Conservation (phyloP, 306 rosid species). For the Trifolium dubium region DNA sequence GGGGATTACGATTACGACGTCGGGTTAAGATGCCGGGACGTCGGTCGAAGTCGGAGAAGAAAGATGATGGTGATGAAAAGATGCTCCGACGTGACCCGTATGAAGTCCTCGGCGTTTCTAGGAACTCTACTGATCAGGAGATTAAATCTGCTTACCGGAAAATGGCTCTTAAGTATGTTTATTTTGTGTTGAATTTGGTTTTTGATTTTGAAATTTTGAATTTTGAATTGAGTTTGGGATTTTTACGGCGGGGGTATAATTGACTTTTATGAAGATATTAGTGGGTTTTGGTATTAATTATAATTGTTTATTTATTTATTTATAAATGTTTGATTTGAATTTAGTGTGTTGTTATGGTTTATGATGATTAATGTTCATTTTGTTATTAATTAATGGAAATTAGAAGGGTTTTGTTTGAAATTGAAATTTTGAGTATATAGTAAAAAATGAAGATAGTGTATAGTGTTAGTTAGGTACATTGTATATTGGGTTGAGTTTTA, state of each 20-base stretch:
- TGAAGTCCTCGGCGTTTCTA: constrained; percentile 91
- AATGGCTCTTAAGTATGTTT: constrained; percentile 94
- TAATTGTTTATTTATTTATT: background rate
- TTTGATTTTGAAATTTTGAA: background rate
- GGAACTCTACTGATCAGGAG: constrained; percentile 90
- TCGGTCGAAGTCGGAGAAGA: constrained; percentile 88
- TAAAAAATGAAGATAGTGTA: constrained; percentile 7
- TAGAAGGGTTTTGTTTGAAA: background rate
- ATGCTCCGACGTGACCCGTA: constrained; percentile 84
- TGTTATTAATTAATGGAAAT: constrained; percentile 5
- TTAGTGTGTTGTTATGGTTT: background rate
- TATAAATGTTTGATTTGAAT: background rate
- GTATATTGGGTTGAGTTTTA: constrained; percentile 5
- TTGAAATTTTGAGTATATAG: constrained; percentile 2
- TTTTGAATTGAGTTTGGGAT: background rate
- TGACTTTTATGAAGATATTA: constrained; percentile 1
- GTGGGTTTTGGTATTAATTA: background rate
- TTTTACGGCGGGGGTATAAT: constrained; percentile 6
- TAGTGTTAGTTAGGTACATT: background rate
- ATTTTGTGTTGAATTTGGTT: background rate
- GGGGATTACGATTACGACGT: background rate
- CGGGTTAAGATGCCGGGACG: constrained; percentile 69
- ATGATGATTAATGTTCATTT: background rate
- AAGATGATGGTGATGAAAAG: constrained; percentile 64
- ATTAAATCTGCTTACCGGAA: constrained; percentile 89